Base-by-base conservation (phyloP, 2,329 filamentous ascomycete species). In the Aspergillus phoenicis region DNA sequence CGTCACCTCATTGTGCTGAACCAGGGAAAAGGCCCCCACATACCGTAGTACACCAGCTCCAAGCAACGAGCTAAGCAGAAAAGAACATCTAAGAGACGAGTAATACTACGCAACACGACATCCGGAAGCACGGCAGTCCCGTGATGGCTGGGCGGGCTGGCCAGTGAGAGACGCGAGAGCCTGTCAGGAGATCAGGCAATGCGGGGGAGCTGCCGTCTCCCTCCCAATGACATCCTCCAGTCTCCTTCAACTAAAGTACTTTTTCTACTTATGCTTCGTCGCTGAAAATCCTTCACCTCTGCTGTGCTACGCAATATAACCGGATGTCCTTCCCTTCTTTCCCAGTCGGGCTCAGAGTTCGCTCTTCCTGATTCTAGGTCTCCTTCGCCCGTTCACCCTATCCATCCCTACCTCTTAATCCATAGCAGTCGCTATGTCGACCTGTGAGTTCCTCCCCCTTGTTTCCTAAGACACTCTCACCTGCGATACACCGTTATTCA, bases 121-220 rank as follows among this genome's bases (percentile, higher is more conserved):
- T 28, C 22, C 45, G 45, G 45, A 49, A 49, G 45, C 22, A 22
- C 20, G 20, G 10, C 41, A 24, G 41, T 45, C 41, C 41, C 41
- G 41, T 45, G 41, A 45, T 58, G 49, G 59, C 55, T n/a, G 52
- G 39, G 57, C 20, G 26, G 11, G 17, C 57, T 60, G 56, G 36
- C 64, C 59, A 62, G 64, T 62, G 49, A 64, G 58, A 28, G 51
- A 38, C 45, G 8, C 11, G 30, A n/a, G 15, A 36, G n/a, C 43
- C 41, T 61, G 64, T 66, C 60, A 65, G 59, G 41, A 61, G 60
- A 62, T 64, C 60, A 59, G 60, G 52, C 57, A 62, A 62, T 59
- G 61, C 63, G 62, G 62, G 62, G 54, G 41, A 45, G 41, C 41
- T 62, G 59, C 51, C 22, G 33, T 36, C 33, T 36, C 13, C 22